phyloP scores from a whole-genome alignment of 306 rosid species.

The Fragaria iinumae region DNA sequence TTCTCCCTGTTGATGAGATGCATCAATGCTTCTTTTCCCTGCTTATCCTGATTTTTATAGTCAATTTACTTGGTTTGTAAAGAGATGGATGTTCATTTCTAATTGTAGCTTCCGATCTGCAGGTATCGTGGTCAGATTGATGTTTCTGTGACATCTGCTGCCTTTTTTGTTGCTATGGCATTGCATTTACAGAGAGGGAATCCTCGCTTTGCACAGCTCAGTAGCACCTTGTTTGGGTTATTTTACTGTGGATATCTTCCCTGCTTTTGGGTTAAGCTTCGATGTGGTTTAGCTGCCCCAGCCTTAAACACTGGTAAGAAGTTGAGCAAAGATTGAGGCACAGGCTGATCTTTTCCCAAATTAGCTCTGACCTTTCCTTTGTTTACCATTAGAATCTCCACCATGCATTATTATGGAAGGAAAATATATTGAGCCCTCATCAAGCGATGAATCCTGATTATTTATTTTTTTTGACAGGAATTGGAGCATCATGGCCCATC shows the following conservation, averaged over 20 bases:
- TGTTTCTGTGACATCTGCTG: constrained; percentile 88
- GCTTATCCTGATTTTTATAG: background rate
- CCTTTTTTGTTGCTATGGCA: constrained; percentile 77
- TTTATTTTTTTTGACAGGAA: constrained; percentile 28
- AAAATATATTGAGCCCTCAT: background rate
- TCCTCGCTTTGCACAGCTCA: constrained; percentile 93
- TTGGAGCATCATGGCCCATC: constrained; percentile 51
- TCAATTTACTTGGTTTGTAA: background rate
- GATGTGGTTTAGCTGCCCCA: constrained; percentile 93
- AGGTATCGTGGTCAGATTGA: constrained; percentile 91
- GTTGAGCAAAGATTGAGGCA: background rate
- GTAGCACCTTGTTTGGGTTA: constrained; percentile 90
- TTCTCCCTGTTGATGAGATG: background rate
- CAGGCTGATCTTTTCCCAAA: background rate
- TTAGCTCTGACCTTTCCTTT: background rate
- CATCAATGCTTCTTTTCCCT: background rate
- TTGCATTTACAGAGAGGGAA: constrained; percentile 85
- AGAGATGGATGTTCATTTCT: constrained; percentile 28
- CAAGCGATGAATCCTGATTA: constrained; percentile 6
- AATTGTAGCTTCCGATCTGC: constrained; percentile 40
- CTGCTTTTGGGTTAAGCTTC: constrained; percentile 97
- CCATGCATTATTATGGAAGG: background rate
- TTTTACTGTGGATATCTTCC: constrained; percentile 98
- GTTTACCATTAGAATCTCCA: background rate
- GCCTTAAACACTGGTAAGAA: constrained; percentile 75